Evolutionary conservation across 2,329 filamentous ascomycete genomes (phyloP), one percentile per base, ranked within the genome.

Genomic region (Penicillium sclerotigenum): DNA sequence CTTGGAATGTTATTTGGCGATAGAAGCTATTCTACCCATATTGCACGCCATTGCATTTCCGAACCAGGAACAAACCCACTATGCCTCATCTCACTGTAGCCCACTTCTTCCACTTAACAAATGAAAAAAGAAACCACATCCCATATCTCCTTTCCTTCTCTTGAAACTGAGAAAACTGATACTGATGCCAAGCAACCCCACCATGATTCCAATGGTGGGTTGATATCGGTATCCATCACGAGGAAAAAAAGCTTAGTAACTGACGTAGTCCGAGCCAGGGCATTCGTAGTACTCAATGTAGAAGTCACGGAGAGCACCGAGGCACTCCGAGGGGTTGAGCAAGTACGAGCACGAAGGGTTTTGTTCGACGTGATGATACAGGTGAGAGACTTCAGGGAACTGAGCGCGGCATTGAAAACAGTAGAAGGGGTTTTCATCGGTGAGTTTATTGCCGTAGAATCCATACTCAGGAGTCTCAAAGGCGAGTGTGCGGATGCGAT

Each of bases 271-370:
- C 0, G 18, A 24, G 9, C 53, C 53, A 22, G 47, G 40, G 2
- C 47, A 51, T 8, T 56, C 33, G 4, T 56, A 56, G 34, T 56
- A 56, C 7, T 52, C 40, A 14, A 56, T n/a, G 26, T 52, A 52
- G 3, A 56, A 56, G 9, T 38, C 29, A 3, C 48, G 47, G 7
- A 56, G 33, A 28, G 14, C 26, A 28, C 47, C 53, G 0, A 56
- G 38, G 10, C 53, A 56, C 16, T 52, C 38, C 0, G 18, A n/a
- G 0, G 26, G 8, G 6, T 34, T 24, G 6, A 56, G 47, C 3
- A 56, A n/a, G 18, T 56, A 40, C 2, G 33, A 34, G 13, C 53
- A 56, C 5, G 26, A 7, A 18, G 40, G 16, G 7, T 0, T 28
- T 8, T 7, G 34, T 9, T 56, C 53, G 9, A 5, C 53, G 14